phyloP scores from a whole-genome alignment of 2,329 filamentous ascomycete genomes.

The Apiospora arundinis region DNA sequence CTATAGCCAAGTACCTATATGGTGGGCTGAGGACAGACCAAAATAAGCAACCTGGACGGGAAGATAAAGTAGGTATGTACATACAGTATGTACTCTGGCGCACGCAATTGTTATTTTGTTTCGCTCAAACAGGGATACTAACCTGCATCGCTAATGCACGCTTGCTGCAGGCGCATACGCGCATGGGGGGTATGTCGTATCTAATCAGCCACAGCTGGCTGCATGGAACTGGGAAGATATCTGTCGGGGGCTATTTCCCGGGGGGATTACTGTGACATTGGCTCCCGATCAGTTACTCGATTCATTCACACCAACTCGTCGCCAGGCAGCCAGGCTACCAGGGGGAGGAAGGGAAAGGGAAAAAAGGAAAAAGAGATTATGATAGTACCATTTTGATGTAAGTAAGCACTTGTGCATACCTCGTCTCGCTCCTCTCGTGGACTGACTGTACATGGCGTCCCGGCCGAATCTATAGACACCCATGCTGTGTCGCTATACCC shows the following conservation, averaged over 20 bases:
- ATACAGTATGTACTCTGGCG: not conserved
- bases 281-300: not conserved
- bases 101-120: not conserved
- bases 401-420: not conserved
- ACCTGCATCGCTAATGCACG: slow-evolving; percentile 1
- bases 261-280: not conserved
- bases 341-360: not conserved
- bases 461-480: not conserved
- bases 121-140: slow-evolving; percentile 3
- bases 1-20: not conserved
- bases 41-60: not conserved
- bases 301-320: not conserved
- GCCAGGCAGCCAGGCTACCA: too few relatives aligned
- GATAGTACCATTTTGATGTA: not conserved
- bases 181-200: slow-evolving; percentile 2
- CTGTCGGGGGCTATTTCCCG: slow-evolving; percentile 16
- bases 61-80: not conserved
- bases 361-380: not conserved
- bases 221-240: slow-evolving; percentile 16
- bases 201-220: slow-evolving; percentile 13
- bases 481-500: not conserved
- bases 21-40: slow-evolving; percentile 6
- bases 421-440: not conserved
- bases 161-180: slow-evolving; percentile 7
- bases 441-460: not conserved